A percentile compares a stretch with the other conserved stretches of the same genome.
These are phyloP conservation scores for Kodamaea fungicola DNA, from an alignment of 1,139 yeast species.

Conservation along the genomic window DNA sequence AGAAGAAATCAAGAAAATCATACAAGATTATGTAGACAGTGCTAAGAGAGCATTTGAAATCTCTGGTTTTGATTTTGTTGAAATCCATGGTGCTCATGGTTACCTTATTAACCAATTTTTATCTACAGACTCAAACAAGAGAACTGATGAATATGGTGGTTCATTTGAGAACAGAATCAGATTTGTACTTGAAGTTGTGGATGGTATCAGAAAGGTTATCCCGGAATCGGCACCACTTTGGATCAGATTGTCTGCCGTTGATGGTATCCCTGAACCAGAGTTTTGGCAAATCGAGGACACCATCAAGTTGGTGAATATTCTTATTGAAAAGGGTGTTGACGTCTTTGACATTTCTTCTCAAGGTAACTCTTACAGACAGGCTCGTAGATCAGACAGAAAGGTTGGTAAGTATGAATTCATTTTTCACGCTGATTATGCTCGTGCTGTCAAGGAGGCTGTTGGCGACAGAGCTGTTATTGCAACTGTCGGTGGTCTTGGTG, in stretches of 20 bases:
- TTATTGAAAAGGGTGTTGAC: slow-evolving; percentile 46
- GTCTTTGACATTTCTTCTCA: slow-evolving; percentile 56
- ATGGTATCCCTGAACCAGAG: slow-evolving; percentile 1
- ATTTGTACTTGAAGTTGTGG: slow-evolving; percentile 52
- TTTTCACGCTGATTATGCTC: slow-evolving; percentile 38
- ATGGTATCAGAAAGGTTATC: slow-evolving; percentile 29
- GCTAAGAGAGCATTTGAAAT: slow-evolving; percentile 37
- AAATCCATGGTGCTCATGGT: slow-evolving; percentile 69
- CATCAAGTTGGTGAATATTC: slow-evolving; percentile 32
- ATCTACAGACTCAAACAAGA: slow-evolving; percentile 41
- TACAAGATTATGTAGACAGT: slow-evolving; percentile 31
- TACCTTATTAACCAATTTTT: slow-evolving; percentile 63
- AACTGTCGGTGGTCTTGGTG: slow-evolving; percentile 44
- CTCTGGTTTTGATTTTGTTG: slow-evolving; percentile 73
- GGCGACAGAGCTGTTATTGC: slow-evolving; percentile 42
- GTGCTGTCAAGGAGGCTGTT: slow-evolving; percentile 39
- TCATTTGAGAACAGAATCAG: slow-evolving; percentile 63
- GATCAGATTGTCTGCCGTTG: slow-evolving; percentile 9
- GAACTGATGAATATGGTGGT: slow-evolving; percentile 71
- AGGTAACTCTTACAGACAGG: slow-evolving; percentile 39
- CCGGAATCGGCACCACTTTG: slow-evolving; percentile 38
- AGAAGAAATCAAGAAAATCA: slow-evolving; percentile 31
- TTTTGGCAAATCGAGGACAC: slow-evolving; percentile 6
- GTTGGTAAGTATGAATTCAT: not conserved
- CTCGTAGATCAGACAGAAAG: not conserved